Base-by-base conservation (phyloP, 495 filamentous ascomycete genomes). In the Lepraria neglecta region DNA sequence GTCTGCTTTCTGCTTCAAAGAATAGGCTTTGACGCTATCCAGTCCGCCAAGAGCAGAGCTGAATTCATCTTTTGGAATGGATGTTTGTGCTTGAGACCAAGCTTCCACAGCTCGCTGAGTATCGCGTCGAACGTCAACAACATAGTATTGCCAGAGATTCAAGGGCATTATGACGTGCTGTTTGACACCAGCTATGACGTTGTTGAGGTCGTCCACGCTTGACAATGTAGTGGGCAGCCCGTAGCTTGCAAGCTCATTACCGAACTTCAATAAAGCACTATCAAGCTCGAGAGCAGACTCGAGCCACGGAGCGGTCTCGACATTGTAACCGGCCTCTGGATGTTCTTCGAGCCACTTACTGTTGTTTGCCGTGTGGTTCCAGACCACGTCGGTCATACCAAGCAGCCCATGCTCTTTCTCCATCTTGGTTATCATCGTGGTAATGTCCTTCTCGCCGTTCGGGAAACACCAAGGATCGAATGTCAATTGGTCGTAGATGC, bases 281-380 rank as follows among this genome's bases (percentile, higher is more conserved):
- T 99, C 95, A 21, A 99, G 77, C 50, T 91, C 85, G 42, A 95
- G 82, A 1, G 95, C 92, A 17, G 92, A 80, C 68, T 94, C 86
- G 31, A 99, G 78, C 89, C 91, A 96, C 0, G 95, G 95, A 3
- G 95, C 92, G 7, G 92, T 97, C 42, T 86, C 85, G 54, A 96
- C 74, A 71, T 94, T 99, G 76, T 97, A 99, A 3, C 95, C 95
- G 56, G 91, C 88, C 66, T 99, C 95, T 3, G 95, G 95, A 66
- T 99, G 92, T 59, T 91, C 87, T 70, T 95, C 80, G 19, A 99
- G 77, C 95, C 95, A 99, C 62, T 86, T 82, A 73, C 88, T 96
- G 72, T 97, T 96, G 72, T 96, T 80, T 3, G 95, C 95, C 28
- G 95, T 99, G 72, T 99, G 95, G 65, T 99, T 99, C 83, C 91